Conservation (phyloP, 2,329 filamentous ascomycete genomes). For the Fusarium globosum region DNA sequence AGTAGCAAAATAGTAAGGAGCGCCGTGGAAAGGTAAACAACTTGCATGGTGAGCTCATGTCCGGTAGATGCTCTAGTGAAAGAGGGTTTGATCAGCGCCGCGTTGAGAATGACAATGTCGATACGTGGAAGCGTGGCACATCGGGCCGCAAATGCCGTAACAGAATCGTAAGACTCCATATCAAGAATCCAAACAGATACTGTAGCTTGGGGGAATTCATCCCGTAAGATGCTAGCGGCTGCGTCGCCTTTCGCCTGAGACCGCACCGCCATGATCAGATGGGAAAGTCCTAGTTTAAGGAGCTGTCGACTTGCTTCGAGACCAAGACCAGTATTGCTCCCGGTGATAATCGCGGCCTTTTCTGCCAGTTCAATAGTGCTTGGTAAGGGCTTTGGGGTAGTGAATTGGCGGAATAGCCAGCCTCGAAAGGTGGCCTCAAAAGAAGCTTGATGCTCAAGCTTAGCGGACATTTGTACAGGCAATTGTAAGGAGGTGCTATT, state of each 20-base stretch:
- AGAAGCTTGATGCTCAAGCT: background rate
- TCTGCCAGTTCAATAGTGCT: rapidly evolving
- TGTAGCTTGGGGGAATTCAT: background rate
- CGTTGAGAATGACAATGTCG: background rate
- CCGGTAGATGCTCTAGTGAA: background rate
- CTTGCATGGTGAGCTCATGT: background rate
- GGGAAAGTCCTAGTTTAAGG: background rate
- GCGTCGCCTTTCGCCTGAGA: background rate
- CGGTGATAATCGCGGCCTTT: background rate
- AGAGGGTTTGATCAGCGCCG: background rate
- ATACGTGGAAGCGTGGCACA: background rate
- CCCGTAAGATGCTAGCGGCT: background rate
- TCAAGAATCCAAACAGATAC: background rate
- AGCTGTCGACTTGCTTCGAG: background rate
- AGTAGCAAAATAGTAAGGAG: background rate
- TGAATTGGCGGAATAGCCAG: background rate
- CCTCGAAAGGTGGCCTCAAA: background rate
- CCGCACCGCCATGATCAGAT: background rate
- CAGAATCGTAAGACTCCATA: background rate
- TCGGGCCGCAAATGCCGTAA: background rate
- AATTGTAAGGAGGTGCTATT: no score
- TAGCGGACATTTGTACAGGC: no score
- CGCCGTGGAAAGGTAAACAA: background rate
- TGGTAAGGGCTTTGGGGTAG: background rate
- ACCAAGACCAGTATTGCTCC: background rate